These are phyloP conservation scores for Apium graveolens DNA, from an alignment of 129 eudicot genomes.

Conservation along the genomic window DNA sequence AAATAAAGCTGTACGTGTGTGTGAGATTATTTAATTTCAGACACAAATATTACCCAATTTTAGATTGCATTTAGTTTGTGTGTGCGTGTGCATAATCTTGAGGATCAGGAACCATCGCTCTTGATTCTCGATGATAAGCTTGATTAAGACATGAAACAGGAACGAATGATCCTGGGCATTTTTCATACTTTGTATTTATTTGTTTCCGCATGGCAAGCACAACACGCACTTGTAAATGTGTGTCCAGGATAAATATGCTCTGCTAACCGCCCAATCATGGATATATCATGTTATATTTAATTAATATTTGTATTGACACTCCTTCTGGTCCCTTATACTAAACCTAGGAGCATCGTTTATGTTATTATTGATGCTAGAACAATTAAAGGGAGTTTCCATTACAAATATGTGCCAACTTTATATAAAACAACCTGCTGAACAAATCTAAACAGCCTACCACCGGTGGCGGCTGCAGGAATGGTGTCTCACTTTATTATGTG, in stretches of 20 bases:
- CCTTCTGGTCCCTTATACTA: no score
- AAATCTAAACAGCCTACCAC: no score
- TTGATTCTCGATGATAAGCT: background rate
- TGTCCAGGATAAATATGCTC: background rate
- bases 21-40: background rate
- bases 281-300: background rate
- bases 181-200: background rate
- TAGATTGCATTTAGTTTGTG: background rate
- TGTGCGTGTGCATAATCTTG: background rate
- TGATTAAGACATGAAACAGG: background rate
- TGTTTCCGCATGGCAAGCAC: background rate
- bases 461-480: no score
- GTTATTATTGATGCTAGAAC: no score
- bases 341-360: no score
- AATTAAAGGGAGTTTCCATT: no score
- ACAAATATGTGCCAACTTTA: no score
- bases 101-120: background rate
- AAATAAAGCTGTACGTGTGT: background rate
- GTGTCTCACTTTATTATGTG: no score
- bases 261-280: constrained; percentile 2
- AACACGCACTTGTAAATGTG: background rate
- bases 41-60: background rate
- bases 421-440: no score
- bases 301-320: no score
- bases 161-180: background rate